Percentiles rank a stretch among this genome's conserved stretches.
Evolutionary conservation across 1,284 basidiomycete species (phyloP).

Genomic region (Meripilus lineatus): DNA sequence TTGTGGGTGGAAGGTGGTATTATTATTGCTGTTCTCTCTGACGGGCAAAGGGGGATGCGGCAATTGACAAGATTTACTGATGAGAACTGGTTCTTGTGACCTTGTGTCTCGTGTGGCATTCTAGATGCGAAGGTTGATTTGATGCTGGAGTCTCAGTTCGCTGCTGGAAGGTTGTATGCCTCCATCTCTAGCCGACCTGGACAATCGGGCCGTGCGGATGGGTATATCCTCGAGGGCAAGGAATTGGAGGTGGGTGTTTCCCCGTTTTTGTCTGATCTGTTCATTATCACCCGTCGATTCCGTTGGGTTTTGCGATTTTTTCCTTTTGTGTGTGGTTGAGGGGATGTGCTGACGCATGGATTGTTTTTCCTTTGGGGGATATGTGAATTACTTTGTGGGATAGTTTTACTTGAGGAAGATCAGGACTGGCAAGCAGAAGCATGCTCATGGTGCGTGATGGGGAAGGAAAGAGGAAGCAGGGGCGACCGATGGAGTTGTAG

Average conservation of each 20-base stretch:
- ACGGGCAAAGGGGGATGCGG: too few species aligned
- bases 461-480: too few species aligned
- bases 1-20: too few species aligned
- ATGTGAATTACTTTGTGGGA: slow-evolving; percentile 10
- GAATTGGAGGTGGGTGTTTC: slow-evolving; percentile 84
- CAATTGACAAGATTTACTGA: slow-evolving; percentile 10
- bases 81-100: neutral
- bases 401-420: slow-evolving; percentile 94
- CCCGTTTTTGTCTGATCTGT: too few species aligned
- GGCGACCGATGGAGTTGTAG: too few species aligned
- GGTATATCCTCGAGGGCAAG: slow-evolving; percentile 94
- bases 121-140: slow-evolving; percentile 88
- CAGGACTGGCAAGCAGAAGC: slow-evolving; percentile 91
- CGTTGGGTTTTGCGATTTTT: too few species aligned
- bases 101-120: too few species aligned
- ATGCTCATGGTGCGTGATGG: slow-evolving; percentile 59
- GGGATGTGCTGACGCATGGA: slow-evolving; percentile 12
- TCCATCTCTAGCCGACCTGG: slow-evolving; percentile 89
- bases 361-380: neutral
- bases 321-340: slow-evolving; percentile 4
- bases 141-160: slow-evolving; percentile 81
- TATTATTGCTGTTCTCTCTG: too few species aligned
- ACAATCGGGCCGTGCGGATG: slow-evolving; percentile 91
- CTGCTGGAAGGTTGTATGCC: slow-evolving; percentile 88
- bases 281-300: too few species aligned